Conservation (phyloP, 108 stramenopile genomes). For the Epithemia pelagica region DNA sequence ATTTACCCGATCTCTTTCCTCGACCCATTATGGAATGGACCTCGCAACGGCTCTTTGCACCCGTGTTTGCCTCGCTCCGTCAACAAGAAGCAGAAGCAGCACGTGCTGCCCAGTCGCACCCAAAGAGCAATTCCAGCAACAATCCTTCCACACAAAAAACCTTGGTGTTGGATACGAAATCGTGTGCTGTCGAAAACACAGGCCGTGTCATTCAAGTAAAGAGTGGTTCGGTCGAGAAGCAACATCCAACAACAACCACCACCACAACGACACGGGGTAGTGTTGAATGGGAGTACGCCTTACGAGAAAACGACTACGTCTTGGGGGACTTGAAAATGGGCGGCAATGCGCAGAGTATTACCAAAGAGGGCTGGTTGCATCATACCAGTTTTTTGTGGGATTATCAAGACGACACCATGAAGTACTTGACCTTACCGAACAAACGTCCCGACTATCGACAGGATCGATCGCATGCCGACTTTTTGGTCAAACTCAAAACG, state of each 20-base stretch:
- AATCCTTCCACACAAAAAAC: conserved; percentile 28
- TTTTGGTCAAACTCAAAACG: conserved; percentile 66
- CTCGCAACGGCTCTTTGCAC: conserved; percentile 57
- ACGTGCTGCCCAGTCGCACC: background rate
- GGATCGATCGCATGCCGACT: conserved; percentile 75
- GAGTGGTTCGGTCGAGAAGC: background rate
- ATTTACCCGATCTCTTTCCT: conserved; percentile 56
- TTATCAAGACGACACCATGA: conserved; percentile 64
- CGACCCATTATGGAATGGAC: conserved; percentile 86
- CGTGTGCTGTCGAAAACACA: conserved; percentile 34
- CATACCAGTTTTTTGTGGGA: conserved; percentile 95
- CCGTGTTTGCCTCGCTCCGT: conserved; percentile 52
- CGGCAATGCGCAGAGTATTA: conserved; percentile 92
- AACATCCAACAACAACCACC: conserved; percentile 4
- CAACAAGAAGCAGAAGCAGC: background rate
- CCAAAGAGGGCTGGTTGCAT: conserved; percentile 81
- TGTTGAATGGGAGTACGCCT: conserved; percentile 19
- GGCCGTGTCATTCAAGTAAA: conserved; percentile 8
- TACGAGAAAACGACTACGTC: conserved; percentile 90
- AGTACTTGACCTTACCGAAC: conserved; percentile 70
- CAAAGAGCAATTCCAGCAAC: conserved; percentile 5
- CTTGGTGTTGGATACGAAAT: conserved; percentile 42
- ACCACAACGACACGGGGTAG: background rate
- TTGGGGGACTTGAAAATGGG: conserved; percentile 83
- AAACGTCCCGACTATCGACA: conserved; percentile 89